phyloP scores from a whole-genome alignment of 495 filamentous ascomycete species.

The Penicillium ochrochloron region DNA sequence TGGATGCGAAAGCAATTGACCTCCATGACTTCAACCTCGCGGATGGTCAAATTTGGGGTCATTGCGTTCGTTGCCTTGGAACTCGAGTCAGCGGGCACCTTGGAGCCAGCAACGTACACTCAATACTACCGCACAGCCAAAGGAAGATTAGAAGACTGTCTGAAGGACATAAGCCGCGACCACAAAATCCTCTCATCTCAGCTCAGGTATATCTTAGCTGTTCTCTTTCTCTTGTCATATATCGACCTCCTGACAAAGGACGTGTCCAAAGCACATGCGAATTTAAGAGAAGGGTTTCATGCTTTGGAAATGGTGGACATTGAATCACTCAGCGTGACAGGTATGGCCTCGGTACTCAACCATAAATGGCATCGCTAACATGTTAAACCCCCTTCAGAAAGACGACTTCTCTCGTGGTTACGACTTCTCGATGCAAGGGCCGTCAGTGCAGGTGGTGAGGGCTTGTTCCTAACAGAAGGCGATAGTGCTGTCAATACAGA shows the following conservation, averaged over 20 bases:
- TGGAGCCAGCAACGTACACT: constrained; percentile 16
- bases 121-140: constrained; percentile 18
- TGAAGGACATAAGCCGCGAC: constrained; percentile 8
- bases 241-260: constrained; percentile 17
- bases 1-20: constrained; percentile 22
- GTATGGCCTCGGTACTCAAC: not conserved
- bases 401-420: constrained; percentile 41
- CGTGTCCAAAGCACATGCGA: constrained; percentile 20
- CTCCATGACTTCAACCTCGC: constrained; percentile 17
- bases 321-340: constrained; percentile 15
- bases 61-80: constrained; percentile 20
- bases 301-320: constrained; percentile 19
- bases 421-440: constrained; percentile 43
- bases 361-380: not conserved
- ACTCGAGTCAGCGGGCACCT: constrained; percentile 12
- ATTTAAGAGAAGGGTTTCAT: constrained; percentile 16
- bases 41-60: constrained; percentile 19
- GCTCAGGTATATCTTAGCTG: constrained; percentile 12
- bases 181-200: constrained; percentile 11
- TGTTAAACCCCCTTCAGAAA: constrained; percentile 15
- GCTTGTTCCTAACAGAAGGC: constrained; percentile 38
- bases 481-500: constrained; percentile 29
- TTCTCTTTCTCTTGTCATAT: constrained; percentile 10
- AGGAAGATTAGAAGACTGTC: constrained; percentile 7
- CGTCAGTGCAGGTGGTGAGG: constrained; percentile 43